phyloP scores from a whole-genome alignment of 225 moss, liverwort and hornwort species.

The Ulota crispa region DNA sequence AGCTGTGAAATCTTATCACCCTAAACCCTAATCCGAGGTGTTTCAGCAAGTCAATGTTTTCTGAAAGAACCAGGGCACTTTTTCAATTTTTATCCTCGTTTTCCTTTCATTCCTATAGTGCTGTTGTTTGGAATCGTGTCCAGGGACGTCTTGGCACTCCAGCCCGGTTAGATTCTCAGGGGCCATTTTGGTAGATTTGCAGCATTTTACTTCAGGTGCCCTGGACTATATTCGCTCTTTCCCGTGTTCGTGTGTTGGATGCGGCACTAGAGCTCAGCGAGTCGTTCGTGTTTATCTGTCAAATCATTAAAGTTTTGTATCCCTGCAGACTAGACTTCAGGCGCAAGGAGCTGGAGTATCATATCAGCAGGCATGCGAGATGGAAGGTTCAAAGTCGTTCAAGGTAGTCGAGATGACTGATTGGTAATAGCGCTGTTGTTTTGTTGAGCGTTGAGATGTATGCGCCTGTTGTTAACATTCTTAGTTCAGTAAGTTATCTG shows the following conservation, averaged over 20 bases:
- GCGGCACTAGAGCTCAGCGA: not conserved
- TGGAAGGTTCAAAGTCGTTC: conserved; percentile 29
- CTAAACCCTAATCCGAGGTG: not conserved
- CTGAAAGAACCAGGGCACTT: not conserved
- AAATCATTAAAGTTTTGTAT: not conserved
- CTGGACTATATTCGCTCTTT: not conserved
- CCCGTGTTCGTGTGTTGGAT: not conserved
- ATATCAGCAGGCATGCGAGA: conserved; percentile 56
- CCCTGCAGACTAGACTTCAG: conserved; percentile 58
- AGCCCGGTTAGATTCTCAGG: not conserved
- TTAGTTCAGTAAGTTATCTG: not conserved
- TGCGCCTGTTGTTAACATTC: not conserved
- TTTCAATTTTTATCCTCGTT: not conserved
- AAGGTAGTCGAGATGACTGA: conserved; percentile 39
- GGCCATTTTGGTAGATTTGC: not conserved
- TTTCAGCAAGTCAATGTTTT: not conserved
- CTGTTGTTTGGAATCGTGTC: not conserved
- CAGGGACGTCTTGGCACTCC: not conserved
- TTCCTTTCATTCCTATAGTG: not conserved
- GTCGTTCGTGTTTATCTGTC: not conserved
- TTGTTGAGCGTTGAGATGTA: not conserved
- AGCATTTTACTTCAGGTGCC: not conserved
- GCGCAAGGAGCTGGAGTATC: conserved; percentile 60
- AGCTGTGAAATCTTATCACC: not conserved
- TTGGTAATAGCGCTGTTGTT: not conserved